Evolutionary conservation across 305 asterid species (phyloP).

Genomic region (Rubia peregrina): DNA sequence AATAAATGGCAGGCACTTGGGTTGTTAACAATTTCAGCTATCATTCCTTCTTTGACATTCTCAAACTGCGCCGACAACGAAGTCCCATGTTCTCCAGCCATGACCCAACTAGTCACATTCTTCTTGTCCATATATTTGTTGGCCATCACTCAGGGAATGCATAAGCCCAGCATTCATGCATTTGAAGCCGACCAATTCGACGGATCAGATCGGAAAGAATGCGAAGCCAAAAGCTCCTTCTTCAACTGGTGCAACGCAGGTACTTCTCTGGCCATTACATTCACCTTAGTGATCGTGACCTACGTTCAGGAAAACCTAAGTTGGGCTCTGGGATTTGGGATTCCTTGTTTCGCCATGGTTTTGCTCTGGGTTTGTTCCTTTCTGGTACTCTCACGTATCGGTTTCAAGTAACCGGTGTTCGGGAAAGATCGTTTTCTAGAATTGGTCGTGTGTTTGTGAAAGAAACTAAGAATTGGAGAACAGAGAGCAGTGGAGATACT

Average conservation of each 20-base stretch:
- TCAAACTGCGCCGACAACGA: slow-evolving; percentile 20
- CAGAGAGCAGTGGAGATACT: neutral
- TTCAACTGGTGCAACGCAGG: slow-evolving; percentile 49
- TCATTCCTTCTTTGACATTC: slow-evolving; percentile 18
- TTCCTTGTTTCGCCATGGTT: slow-evolving; percentile 3
- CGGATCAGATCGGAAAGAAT: slow-evolving; percentile 28
- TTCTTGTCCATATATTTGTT: slow-evolving; percentile 31
- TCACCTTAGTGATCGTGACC: slow-evolving; percentile 23
- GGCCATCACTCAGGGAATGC: slow-evolving; percentile 16
- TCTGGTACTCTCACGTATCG: neutral
- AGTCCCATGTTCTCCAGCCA: neutral
- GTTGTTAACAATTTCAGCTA: slow-evolving; percentile 41
- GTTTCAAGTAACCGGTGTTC: slow-evolving; percentile 8
- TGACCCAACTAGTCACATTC: slow-evolving; percentile 16
- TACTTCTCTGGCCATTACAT: slow-evolving; percentile 24
- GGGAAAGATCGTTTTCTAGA: slow-evolving; percentile 15
- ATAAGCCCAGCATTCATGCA: slow-evolving; percentile 38
- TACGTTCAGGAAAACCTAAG: slow-evolving; percentile 20
- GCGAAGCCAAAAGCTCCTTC: slow-evolving; percentile 11
- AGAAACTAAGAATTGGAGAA: slow-evolving; percentile 15
- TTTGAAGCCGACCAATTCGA: slow-evolving; percentile 58
- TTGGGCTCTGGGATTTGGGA: slow-evolving; percentile 10
- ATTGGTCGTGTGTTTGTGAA: slow-evolving; percentile 8
- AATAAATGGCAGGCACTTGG: slow-evolving; percentile 42
- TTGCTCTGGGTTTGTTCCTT: neutral